These are phyloP conservation scores for Nissolia schottii DNA, from an alignment of 306 rosid genomes.

Conservation along the genomic window DNA sequence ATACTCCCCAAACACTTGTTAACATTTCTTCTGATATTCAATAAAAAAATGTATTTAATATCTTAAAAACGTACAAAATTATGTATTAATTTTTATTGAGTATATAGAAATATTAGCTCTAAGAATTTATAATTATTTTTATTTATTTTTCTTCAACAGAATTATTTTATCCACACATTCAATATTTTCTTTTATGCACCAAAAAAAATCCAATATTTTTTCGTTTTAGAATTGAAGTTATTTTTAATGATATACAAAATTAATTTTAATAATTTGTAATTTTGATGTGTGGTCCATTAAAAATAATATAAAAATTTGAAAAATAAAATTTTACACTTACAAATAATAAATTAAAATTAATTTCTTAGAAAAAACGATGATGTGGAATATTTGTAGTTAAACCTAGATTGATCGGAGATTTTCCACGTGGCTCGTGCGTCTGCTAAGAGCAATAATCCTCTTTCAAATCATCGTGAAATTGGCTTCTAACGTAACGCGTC, in stretches of 20 bases:
- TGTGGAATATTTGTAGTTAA: background rate
- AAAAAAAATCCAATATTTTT: too few relatives aligned
- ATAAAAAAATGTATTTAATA: background rate
- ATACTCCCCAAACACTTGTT: too few relatives aligned
- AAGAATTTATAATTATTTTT: background rate
- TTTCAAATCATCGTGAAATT: background rate
- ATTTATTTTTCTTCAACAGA: background rate
- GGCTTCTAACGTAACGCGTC: conserved; percentile 10
- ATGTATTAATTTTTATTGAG: too few relatives aligned
- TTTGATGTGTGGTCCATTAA: too few relatives aligned
- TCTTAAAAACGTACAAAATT: background rate
- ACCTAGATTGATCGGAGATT: background rate
- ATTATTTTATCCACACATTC: background rate
- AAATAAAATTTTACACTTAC: too few relatives aligned
- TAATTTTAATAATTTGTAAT: too few relatives aligned
- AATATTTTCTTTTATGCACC: too few relatives aligned
- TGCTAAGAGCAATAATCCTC: background rate
- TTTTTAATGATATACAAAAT: background rate
- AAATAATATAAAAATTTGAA: too few relatives aligned
- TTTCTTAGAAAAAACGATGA: background rate
- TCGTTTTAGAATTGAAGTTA: background rate
- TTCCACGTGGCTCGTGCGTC: background rate
- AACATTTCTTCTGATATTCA: too few relatives aligned
- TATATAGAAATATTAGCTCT: too few relatives aligned
- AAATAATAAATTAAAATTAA: too few relatives aligned